Evolutionary conservation across 331 rosid species (phyloP), one percentile per base, ranked within the genome.

Genomic region (Erythrophleum ivorense): DNA sequence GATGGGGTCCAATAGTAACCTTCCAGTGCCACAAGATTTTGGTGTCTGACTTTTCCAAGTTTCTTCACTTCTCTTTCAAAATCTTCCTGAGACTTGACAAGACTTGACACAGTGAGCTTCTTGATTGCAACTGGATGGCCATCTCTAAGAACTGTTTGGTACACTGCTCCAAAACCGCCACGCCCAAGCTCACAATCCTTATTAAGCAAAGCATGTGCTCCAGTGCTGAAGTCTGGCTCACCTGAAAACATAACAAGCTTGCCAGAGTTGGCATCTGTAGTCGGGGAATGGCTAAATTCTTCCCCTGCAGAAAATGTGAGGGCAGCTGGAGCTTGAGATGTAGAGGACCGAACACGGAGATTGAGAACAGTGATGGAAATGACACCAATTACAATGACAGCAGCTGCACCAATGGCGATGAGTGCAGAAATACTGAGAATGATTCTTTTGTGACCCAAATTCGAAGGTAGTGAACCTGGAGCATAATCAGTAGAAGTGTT

Each of bases 1-100:
- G 99, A 94, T 77, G 99, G 85, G 62, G 99, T 96, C 99, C 99
- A 96, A 88, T 96, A 96, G 86, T 96, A 96, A 63, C 99, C 99
- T 86, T 96, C 98, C 2, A 96, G 92, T 71, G 90, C 97, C 57
- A 94, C 97, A 8, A 96, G 97, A 87, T 96, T 91, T 60, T 85
- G 91, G 86, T 96, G 99, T 87, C 88, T 88, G 64, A 94, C 90
- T 86, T 96, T 94, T 52, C 99, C 99, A 79, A 96, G 49, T 73
- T 92, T 93, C 89, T 94, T 96, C 75, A 96, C 99, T 80, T 96
- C 99, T 89, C 97, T 84, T 80, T 96, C 98, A 41, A 96, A 96
- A 55, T 96, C 99, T 3, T 91, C 98, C 84, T 91, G 98, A 62
- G 99, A 96, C 85, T 96, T 96, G 82, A 96, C 98, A 21, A 96